These are phyloP conservation scores for Clavulina sp. DNA, from an alignment of 768 basidiomycete species.

Conservation along the genomic window DNA sequence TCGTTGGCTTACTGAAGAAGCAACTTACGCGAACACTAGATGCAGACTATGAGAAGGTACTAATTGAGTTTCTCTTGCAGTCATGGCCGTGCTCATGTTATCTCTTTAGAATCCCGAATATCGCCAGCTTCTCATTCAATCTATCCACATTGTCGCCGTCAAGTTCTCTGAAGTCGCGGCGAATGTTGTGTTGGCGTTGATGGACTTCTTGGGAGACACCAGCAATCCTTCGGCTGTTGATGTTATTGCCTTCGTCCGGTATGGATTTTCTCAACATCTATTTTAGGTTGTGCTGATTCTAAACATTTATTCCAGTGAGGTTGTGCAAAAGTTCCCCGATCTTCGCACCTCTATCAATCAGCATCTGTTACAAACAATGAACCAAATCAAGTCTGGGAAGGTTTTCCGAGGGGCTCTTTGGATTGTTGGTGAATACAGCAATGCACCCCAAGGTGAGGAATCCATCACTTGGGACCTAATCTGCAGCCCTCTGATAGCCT, in stretches of 20 bases:
- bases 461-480: background rate
- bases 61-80: background rate
- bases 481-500: background rate
- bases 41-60: conserved; percentile 79
- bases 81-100: background rate
- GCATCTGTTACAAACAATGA: conserved; percentile 63
- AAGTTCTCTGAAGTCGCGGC: conserved; percentile 94
- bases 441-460: background rate
- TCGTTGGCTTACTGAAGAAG: conserved; percentile 92
- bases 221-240: conserved; percentile 92
- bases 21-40: conserved; percentile 90
- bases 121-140: conserved; percentile 89
- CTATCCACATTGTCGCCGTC: conserved; percentile 90
- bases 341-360: conserved; percentile 69
- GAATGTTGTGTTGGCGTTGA: conserved; percentile 80
- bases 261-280: conserved; percentile 24
- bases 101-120: conserved; percentile 70
- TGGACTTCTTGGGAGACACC: conserved; percentile 89
- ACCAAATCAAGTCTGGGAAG: conserved; percentile 88
- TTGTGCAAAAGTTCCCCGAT: conserved; percentile 91
- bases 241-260: conserved; percentile 73
- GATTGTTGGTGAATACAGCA: conserved; percentile 94
- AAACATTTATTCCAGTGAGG: conserved; percentile 38
- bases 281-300: background rate
- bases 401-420: conserved; percentile 92